Evolutionary conservation across 1,139 yeast genomes (phyloP), one percentile per base, ranked within the genome.

Genomic region (Yamadazyma friedrichii): DNA sequence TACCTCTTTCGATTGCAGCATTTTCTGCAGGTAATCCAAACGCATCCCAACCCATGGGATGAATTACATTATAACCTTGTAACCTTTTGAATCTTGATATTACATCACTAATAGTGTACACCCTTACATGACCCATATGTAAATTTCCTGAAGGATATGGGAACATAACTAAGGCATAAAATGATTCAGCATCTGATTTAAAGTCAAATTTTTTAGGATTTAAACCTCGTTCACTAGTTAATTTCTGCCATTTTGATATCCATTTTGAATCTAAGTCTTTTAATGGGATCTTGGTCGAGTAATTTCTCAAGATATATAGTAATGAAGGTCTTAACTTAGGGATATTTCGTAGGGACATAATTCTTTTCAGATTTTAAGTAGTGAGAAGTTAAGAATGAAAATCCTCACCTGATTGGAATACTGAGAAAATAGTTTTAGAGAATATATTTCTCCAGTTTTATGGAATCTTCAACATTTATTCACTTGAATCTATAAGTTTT

Each of bases 31-130:
- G 98, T 31, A 93, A 70, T 0, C 98, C 98, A 70, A 93, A 93
- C 0, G 98, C 96, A 68, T 93, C 98, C 97, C 98, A 93, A 0
- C 98, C 98, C 95, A 93, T 91, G 0, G 98, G 97, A 58, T 93
- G 96, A 5, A 91, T 73, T 13, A 91, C 96, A 33, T 82, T 67
- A 48, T 74, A 78, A 0, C 96, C 97, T 42, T 76, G 78, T 64
- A 87, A 75, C 48, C 94, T 69, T 52, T 88, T 78, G 61, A 78
- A 93, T 49, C 98, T 67, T 1, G 95, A 78, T 31, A 93, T 59
- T 1, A 82, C 85, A 59, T 93, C 98, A 54, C 93, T 82, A 33
- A 93, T 88, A 1, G 96, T 86, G 61, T 88, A 93, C 0, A 93
- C 98, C 41, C 98, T 69, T 29, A 89, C 70, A 62, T 93, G 98